Evolutionary conservation across 805 yeast genomes (phyloP).

Genomic region (Yarrowia deformans): DNA sequence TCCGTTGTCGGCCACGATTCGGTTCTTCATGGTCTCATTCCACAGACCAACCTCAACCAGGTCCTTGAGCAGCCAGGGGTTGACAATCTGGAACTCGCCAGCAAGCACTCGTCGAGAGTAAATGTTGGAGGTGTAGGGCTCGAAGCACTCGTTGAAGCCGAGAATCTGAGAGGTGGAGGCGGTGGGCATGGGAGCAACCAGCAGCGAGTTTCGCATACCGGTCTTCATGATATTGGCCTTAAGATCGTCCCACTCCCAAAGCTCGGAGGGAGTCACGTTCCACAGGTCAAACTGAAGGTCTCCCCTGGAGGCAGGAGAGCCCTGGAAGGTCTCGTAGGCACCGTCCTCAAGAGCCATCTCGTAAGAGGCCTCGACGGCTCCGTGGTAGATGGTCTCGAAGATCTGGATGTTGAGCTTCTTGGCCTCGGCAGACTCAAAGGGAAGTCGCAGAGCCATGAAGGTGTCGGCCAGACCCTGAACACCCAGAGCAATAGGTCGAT

Average conservation of each 20-base stretch:
- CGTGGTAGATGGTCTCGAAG: conserved; percentile 96
- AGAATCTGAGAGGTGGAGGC: conserved; percentile 96
- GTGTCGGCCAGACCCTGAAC: conserved; percentile 97
- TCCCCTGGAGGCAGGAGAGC: conserved; percentile 92
- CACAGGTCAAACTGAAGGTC: conserved; percentile 86
- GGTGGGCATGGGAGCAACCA: conserved; percentile 92
- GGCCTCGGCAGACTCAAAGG: conserved; percentile 87
- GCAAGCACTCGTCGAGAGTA: conserved; percentile 89
- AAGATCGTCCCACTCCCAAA: conserved; percentile 86
- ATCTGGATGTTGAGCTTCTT: conserved; percentile 78
- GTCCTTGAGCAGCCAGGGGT: conserved; percentile 83
- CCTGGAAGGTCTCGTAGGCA: conserved; percentile 72
- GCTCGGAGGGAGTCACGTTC: conserved; percentile 75
- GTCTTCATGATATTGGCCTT: conserved; percentile 63
- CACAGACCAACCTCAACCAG: conserved; percentile 82
- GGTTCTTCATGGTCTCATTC: conserved; percentile 79
- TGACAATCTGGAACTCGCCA: conserved; percentile 93
- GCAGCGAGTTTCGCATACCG: conserved; percentile 85
- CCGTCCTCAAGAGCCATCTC: conserved; percentile 80
- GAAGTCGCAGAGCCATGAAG: conserved; percentile 77
- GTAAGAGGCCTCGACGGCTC: conserved; percentile 83
- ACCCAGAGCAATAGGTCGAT: conserved; percentile 95
- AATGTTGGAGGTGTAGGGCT: conserved; percentile 92
- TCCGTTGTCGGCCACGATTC: conserved; percentile 78
- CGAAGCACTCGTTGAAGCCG: conserved; percentile 95